A percentile compares a stretch with the other conserved stretches of the same genome.
Evolutionary conservation across 129 eudicot species (phyloP).

Genomic region (Logfia minima): DNA sequence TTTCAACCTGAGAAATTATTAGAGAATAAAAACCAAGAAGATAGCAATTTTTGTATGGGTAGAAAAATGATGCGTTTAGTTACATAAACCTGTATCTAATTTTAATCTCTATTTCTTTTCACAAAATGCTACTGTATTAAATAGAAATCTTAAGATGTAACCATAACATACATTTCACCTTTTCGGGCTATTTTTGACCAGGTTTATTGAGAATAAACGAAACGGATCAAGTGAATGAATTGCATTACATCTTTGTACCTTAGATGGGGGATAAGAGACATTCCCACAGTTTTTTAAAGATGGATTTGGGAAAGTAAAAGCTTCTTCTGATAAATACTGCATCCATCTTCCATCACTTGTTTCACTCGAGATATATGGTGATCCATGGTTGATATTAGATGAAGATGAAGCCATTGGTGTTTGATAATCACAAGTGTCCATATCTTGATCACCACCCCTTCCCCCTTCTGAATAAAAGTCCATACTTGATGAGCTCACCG

Average conservation of each 20-base stretch:
- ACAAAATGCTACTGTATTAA: too few relatives aligned
- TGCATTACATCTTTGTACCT: constrained; percentile 42
- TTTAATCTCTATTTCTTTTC: too few relatives aligned
- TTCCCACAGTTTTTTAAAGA: constrained; percentile 46
- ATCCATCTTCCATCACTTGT: constrained; percentile 72
- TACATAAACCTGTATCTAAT: too few relatives aligned
- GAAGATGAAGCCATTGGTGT: constrained; percentile 53
- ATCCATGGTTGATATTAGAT: constrained; percentile 40
- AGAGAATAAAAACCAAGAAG: too few relatives aligned
- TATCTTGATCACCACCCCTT: constrained; percentile 57
- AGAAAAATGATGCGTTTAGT: neutral
- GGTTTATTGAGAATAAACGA: too few relatives aligned
- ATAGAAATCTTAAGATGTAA: too few relatives aligned
- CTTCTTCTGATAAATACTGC: constrained; percentile 85
- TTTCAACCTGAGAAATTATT: constrained; percentile 59
- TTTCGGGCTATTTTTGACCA: too few relatives aligned
- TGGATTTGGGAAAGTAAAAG: constrained; percentile 60
- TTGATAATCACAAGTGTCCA: constrained; percentile 53
- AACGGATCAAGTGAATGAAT: too few relatives aligned
- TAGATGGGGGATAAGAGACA: constrained; percentile 64
- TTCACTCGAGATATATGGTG: constrained; percentile 35
- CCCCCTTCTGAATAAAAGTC: constrained; percentile 77
- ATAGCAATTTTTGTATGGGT: neutral
- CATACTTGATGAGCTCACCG: constrained; percentile 61
- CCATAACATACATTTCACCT: too few relatives aligned